Base-by-base conservation (phyloP, 2,329 filamentous ascomycete species). In the Arthrobotrys pseudoclavata region DNA sequence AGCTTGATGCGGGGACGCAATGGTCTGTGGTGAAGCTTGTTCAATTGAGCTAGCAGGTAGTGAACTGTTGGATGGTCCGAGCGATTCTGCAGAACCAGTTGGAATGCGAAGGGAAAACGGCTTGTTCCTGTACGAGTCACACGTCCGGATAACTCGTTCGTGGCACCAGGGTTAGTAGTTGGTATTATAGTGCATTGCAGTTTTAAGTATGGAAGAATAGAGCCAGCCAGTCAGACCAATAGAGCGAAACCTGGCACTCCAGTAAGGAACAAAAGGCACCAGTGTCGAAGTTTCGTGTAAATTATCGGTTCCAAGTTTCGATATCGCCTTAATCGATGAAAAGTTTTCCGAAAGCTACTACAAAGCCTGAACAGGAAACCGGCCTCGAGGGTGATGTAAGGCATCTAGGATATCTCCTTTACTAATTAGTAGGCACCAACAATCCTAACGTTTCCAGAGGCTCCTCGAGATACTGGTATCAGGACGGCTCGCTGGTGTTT, bases 11-110 rank as follows among this genome's bases (percentile, higher is more conserved):
- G 34, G 34, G 34, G 55, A 4, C 15, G 12, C 20, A 40, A 20
- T n/a, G n/a, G 55, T 34, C n/a, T 3, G 55, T 60, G 34, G 13
- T 40, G 12, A 60, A 57, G 20, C 26, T 42, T 42, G 34, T 15
- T 9, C 34, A 37, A 20, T 29, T 57, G 47, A 22, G 20, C 47
- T 57, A 53, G 50, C 12, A 18, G 4, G 18, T 37, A 57, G 52
- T 34, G 0, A 40, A 37, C n/a, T 34, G 55, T 42, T 60, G 34
- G 55, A 60, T 15, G 50, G 50, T 42, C 55, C 55, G 34, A 60
- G 52, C 52, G 29, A 40, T 22, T 34, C 52, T 57, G 31, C 52
- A 57, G 31, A 4, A 57, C 5, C 15, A 53, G 13, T 53, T 37
- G 52, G 29, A 57, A 13, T 37, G 2, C 40, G 52, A 57, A 40